phyloP scores from a whole-genome alignment of 768 basidiomycete species.

The Tephrocybe sp. region DNA sequence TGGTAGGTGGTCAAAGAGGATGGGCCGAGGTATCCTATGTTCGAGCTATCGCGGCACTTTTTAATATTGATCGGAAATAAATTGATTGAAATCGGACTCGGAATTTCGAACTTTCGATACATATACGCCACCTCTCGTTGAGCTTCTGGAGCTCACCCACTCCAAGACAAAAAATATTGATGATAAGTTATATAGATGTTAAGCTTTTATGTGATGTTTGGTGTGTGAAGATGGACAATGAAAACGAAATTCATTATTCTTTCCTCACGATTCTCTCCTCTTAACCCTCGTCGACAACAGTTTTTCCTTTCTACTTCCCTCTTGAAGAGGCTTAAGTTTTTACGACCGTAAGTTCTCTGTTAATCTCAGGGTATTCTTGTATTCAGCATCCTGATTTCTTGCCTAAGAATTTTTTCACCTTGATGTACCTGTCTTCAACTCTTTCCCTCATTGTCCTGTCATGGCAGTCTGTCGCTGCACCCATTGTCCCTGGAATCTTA shows the following conservation, averaged over 20 bases:
- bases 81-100: background rate
- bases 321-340: slow-evolving; percentile 20
- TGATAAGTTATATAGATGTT: no score
- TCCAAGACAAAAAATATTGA: no score
- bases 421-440: slow-evolving; percentile 1
- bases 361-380: background rate
- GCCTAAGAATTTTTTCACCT: background rate
- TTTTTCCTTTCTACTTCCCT: slow-evolving; percentile 7
- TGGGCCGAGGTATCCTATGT: no score
- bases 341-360: no score
- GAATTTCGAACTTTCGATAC: background rate
- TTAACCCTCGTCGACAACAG: background rate
- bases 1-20: background rate
- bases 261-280: background rate
- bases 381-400: no score
- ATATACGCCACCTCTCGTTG: no score
- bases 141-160: no score
- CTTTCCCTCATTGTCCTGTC: slow-evolving; percentile 8
- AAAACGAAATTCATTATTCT: background rate
- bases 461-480: slow-evolving; percentile 9
- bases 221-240: background rate
- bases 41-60: no score
- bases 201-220: background rate
- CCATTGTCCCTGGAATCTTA: background rate
- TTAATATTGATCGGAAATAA: background rate